phyloP scores from a whole-genome alignment of 192 early-diverging fungal genomes.

The Entrophospora sp. region DNA sequence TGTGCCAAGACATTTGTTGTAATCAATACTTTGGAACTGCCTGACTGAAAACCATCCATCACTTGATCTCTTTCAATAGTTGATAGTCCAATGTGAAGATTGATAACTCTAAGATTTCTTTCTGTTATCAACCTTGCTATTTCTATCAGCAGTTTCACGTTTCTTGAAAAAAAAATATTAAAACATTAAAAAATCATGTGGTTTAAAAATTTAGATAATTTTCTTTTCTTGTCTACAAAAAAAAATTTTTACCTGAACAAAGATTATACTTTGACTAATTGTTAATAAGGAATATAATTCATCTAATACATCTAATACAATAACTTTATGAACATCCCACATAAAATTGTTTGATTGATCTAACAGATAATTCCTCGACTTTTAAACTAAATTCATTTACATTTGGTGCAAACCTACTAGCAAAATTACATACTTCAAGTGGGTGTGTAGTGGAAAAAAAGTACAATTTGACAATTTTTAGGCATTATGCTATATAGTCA shows the following conservation, averaged over 20 bases:
- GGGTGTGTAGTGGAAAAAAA: constrained; percentile 97
- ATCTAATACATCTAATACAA: constrained; percentile 70
- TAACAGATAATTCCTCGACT: constrained; percentile 84
- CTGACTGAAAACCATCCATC: constrained; percentile 89
- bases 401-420: constrained; percentile 69
- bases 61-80: constrained; percentile 76
- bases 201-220: too few relatives aligned
- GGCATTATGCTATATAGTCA: constrained; percentile 51
- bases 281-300: constrained; percentile 76
- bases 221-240: too few relatives aligned
- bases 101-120: constrained; percentile 78
- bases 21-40: constrained; percentile 86
- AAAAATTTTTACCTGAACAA: constrained; percentile 82
- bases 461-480: constrained; percentile 66
- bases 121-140: constrained; percentile 64
- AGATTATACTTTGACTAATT: constrained; percentile 94
- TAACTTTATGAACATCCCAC: constrained; percentile 78
- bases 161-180: constrained; percentile 44
- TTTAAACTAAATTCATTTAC: constrained; percentile 83
- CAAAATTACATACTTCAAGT: constrained; percentile 64
- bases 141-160: constrained; percentile 74
- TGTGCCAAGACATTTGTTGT: constrained; percentile 96
- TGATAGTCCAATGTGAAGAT: constrained; percentile 76
- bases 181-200: too few relatives aligned
- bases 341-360: constrained; percentile 93